Conservation (phyloP, 2,329 filamentous ascomycete genomes). For the Aureobasidium namibiae region DNA sequence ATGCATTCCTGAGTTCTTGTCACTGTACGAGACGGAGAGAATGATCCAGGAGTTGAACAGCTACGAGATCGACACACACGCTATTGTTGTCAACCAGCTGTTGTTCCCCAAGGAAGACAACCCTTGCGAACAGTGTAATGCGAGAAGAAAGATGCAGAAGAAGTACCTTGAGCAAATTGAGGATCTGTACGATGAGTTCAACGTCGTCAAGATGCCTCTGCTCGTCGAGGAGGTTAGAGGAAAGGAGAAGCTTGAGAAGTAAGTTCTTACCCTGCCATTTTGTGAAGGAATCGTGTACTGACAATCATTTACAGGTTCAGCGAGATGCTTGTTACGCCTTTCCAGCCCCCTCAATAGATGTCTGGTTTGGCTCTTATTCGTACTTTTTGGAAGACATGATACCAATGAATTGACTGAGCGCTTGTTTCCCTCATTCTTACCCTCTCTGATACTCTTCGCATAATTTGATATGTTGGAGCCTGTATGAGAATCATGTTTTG, state of each 20-base stretch:
- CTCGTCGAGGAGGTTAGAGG: slow-evolving; percentile 92
- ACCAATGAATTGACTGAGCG: slow-evolving; percentile 11
- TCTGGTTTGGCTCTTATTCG: neutral
- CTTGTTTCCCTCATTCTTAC: neutral
- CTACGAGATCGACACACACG: slow-evolving; percentile 93
- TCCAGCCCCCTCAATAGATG: slow-evolving; percentile 50
- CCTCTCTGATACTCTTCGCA: neutral
- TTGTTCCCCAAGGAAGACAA: slow-evolving; percentile 82
- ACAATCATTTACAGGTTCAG: slow-evolving; percentile 51
- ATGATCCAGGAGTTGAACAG: slow-evolving; percentile 97
- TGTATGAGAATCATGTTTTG: too few species aligned
- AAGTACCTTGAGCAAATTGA: slow-evolving; percentile 99
- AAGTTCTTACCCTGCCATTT: slow-evolving; percentile 18
- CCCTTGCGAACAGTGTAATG: slow-evolving; percentile 90
- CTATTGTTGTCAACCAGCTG: slow-evolving; percentile 96
- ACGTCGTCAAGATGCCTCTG: slow-evolving; percentile 96
- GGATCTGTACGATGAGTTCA: slow-evolving; percentile 97
- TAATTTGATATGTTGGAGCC: neutral
- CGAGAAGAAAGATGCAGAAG: slow-evolving; percentile 94
- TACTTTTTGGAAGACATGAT: slow-evolving; percentile 11
- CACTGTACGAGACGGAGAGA: slow-evolving; percentile 94
- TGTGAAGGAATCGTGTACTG: slow-evolving; percentile 9
- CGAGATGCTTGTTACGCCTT: slow-evolving; percentile 72
- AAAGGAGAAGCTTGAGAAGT: slow-evolving; percentile 82
- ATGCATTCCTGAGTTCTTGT: slow-evolving; percentile 95